Percentiles rank a stretch among this genome's conserved stretches.
These are phyloP conservation scores for Omphalea diandra DNA, from an alignment of 441 rosid genomes.

Conservation along the genomic window DNA sequence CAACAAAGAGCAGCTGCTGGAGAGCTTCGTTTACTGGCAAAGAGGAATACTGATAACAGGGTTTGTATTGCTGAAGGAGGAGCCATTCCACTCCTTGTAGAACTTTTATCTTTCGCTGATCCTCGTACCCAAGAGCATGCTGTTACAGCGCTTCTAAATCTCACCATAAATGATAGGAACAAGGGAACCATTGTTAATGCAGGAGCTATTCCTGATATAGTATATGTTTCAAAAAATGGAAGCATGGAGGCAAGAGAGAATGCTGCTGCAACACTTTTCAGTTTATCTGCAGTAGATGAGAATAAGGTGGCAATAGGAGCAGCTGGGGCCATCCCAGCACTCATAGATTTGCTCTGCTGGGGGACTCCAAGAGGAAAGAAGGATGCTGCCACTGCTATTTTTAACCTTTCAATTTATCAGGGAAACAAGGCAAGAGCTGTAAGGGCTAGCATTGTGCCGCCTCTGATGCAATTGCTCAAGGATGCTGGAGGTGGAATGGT, in stretches of 20 bases:
- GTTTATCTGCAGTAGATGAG: conserved; percentile 89
- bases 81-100: conserved; percentile 91
- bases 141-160: conserved; percentile 96
- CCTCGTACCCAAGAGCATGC: conserved; percentile 94
- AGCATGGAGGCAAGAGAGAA: conserved; percentile 99
- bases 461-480: conserved; percentile 68
- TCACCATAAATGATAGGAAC: conserved; percentile 88
- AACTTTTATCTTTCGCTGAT: conserved; percentile 72
- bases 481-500: conserved; percentile 98
- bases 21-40: conserved; percentile 89
- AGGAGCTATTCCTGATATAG: conserved; percentile 93
- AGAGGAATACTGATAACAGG: conserved; percentile 91
- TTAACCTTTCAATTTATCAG: conserved; percentile 89
- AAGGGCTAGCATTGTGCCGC: conserved; percentile 79
- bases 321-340: conserved; percentile 95
- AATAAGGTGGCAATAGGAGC: conserved; percentile 96
- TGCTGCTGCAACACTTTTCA: conserved; percentile 97
- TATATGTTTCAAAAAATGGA: conserved; percentile 75
- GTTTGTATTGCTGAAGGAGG: conserved; percentile 93
- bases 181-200: conserved; percentile 89
- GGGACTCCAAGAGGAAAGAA: conserved; percentile 96
- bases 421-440: conserved; percentile 97
- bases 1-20: conserved; percentile 95
- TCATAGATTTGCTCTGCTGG: conserved; percentile 71
- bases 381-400: conserved; percentile 95